A percentile compares a stretch with the other conserved stretches of the same genome.
phyloP scores from a whole-genome alignment of 1,284 basidiomycete genomes.

The Mycena citricolor region DNA sequence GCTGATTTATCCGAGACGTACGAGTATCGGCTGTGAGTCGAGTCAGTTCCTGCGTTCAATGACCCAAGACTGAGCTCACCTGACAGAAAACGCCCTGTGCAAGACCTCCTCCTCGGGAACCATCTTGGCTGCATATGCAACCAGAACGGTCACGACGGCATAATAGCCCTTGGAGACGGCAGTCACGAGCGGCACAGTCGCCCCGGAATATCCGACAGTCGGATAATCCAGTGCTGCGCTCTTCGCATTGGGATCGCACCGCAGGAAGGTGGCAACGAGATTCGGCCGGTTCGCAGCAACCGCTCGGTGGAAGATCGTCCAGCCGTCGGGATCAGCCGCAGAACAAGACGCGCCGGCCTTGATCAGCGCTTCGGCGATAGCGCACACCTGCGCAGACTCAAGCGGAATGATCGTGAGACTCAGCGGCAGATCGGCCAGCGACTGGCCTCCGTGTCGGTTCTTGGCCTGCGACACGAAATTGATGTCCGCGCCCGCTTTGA shows the following conservation, averaged over 20 bases:
- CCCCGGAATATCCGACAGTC: conserved; percentile 21
- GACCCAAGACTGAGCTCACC: conserved; percentile 30
- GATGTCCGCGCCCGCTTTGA: conserved; percentile 46
- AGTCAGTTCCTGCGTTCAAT: too few species aligned
- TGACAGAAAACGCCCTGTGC: conserved; percentile 28
- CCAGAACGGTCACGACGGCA: conserved; percentile 38
- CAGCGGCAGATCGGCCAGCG: conserved; percentile 44
- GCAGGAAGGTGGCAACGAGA: conserved; percentile 45
- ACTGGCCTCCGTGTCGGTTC: too few species aligned
- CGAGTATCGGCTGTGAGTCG: conserved; percentile 1
- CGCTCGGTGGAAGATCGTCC: conserved; percentile 50
- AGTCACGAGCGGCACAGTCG: conserved; percentile 38
- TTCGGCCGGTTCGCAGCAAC: conserved; percentile 40
- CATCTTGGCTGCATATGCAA: conserved; percentile 41
- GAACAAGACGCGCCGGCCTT: conserved; percentile 48
- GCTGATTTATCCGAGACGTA: conserved; percentile 28
- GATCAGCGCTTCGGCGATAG: conserved; percentile 47
- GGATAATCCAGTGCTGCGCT: conserved; percentile 50
- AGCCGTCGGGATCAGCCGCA: conserved; percentile 37
- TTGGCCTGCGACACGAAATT: conserved; percentile 32
- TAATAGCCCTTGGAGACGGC: conserved; percentile 37
- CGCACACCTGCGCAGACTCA: conserved; percentile 42
- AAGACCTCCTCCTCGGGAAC: conserved; percentile 29
- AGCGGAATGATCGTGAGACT: conserved; percentile 45
- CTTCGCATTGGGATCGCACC: conserved; percentile 47